phyloP scores from a whole-genome alignment of 2,329 filamentous ascomycete genomes.

The Phialophora macrospora region DNA sequence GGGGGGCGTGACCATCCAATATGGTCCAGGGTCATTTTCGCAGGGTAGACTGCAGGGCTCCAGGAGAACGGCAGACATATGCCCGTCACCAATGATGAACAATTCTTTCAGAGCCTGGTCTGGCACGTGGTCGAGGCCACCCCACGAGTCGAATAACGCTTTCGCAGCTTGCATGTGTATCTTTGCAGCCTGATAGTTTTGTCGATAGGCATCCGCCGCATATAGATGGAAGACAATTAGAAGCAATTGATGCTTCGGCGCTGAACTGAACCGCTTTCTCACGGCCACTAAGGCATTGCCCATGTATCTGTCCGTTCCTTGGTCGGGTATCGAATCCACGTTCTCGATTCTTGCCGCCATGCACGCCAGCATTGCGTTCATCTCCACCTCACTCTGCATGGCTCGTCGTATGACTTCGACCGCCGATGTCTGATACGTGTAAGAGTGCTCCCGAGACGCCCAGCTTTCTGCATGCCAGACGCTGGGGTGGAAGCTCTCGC shows the following conservation, averaged over 20 bases:
- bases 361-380: conserved; percentile 37
- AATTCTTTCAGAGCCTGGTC: conserved; percentile 33
- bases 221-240: conserved; percentile 37
- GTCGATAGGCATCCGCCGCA: conserved; percentile 36
- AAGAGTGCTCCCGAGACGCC: conserved; percentile 28
- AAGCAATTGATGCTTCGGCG: conserved; percentile 33
- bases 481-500: conserved; percentile 35
- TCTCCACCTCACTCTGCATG: conserved; percentile 37
- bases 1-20: conserved; percentile 30
- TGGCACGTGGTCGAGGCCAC: conserved; percentile 32
- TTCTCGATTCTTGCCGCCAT: conserved; percentile 36
- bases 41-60: conserved; percentile 36
- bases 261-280: conserved; percentile 30
- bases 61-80: conserved; percentile 33
- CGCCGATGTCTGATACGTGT: conserved; percentile 32
- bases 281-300: conserved; percentile 33
- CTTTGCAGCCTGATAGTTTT: conserved; percentile 34
- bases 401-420: conserved; percentile 28
- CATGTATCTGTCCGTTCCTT: conserved; percentile 36
- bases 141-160: conserved; percentile 32
- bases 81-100: conserved; percentile 36
- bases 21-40: conserved; percentile 35
- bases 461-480: conserved; percentile 36
- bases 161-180: conserved; percentile 37
- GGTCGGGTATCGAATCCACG: conserved; percentile 30